Percentiles rank a stretch among this genome's conserved stretches.
Conservation (phyloP, 352 stramenopile species). For the Phytophthora pinifolia region DNA sequence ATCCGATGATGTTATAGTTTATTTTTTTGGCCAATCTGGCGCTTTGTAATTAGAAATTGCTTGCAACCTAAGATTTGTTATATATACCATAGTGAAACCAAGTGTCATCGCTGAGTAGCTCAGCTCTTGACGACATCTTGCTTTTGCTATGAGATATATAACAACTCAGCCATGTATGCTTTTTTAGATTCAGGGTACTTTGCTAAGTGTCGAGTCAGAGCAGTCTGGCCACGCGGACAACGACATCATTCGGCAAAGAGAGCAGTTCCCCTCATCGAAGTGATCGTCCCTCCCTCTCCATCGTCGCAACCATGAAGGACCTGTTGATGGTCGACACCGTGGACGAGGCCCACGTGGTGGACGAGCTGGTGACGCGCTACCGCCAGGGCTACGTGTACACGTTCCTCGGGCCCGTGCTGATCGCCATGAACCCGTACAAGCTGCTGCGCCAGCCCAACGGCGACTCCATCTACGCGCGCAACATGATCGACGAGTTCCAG, state of each 20-base stretch:
- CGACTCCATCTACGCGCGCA: constrained; percentile 74
- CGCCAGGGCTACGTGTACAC: constrained; percentile 86
- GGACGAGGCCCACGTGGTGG: constrained; percentile 73
- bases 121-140: too few relatives aligned
- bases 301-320: constrained; percentile 47
- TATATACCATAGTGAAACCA: too few relatives aligned
- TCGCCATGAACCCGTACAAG: constrained; percentile 92
- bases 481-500: constrained; percentile 79
- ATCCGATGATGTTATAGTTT: too few relatives aligned
- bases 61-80: too few relatives aligned
- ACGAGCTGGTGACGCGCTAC: constrained; percentile 81
- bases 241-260: constrained; percentile 38
- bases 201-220: too few relatives aligned
- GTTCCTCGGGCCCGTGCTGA: constrained; percentile 90
- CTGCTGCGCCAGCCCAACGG: constrained; percentile 63
- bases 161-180: too few relatives aligned
- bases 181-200: too few relatives aligned
- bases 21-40: too few relatives aligned
- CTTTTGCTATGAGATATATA: too few relatives aligned
- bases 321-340: constrained; percentile 79
- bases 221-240: constrained; percentile 12
- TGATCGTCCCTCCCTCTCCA: constrained; percentile 16
- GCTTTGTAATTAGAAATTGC: too few relatives aligned
- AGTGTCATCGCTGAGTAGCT: too few relatives aligned
- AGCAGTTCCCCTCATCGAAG: constrained; percentile 13